Evolutionary conservation across 148 eudicot species (phyloP), one percentile per base, ranked within the genome.

Genomic region (Vaccinium macrocarpon): DNA sequence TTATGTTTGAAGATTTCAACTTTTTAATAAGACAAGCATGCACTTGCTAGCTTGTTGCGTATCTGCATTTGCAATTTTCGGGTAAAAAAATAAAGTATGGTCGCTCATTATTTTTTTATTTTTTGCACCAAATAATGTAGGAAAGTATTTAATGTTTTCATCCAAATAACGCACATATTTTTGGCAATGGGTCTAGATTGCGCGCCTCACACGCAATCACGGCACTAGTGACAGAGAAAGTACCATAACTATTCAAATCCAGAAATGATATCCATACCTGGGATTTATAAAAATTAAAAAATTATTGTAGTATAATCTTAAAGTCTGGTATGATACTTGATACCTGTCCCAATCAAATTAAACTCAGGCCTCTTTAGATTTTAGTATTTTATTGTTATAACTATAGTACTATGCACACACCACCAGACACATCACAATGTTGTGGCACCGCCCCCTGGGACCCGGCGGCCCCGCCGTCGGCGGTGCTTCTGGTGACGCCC

Each of bases 401-500:
- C 6, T 4, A 4, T 42, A 35, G 4, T 15, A 46, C n/a, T 6
- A 77, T 77, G 19, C 79, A n/a, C 32, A 50, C 64, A 59, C 64
- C 23, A 19, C 64, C 9, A 19, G 23, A 59, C 27, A 61, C 35
- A 14, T 77, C 61, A 77, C 32, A 51, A 23, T 2, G 21, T 25
- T 6, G 35, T 11, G 15, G 82, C 80, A 78, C 27, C 78, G 76
- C 21, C 82, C 76, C 12, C 82, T n/a, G 77, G 83, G 79, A 86
- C 85, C 71, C 75, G 82, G 61, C 85, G 85, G 84, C 80, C 77
- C 82, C 75, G 80, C 5, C 85, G 85, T 50, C 71, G 83, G 29
- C 62, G 84, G 68, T 85, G 87, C 13, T 56, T 82, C 86, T 83
- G 89, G 51, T 90, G 90, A 27, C 90, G 87, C 2, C 90, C 91